A percentile compares a stretch with the other conserved stretches of the same genome.
These are phyloP conservation scores for Fusarium beomiforme DNA, from an alignment of 2,329 filamentous ascomycete genomes.

Conservation along the genomic window DNA sequence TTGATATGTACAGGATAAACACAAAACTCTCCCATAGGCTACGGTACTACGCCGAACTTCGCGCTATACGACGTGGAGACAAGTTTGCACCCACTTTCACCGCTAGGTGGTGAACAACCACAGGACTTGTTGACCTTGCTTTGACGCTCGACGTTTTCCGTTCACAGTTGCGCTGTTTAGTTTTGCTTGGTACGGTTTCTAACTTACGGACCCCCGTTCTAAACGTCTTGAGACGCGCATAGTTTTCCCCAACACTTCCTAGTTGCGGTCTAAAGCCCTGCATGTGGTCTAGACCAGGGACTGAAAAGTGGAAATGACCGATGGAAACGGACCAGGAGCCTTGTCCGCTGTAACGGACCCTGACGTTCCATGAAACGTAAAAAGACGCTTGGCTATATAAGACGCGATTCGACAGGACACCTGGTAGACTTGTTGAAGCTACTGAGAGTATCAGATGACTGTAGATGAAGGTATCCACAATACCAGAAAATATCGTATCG, in stretches of 20 bases:
- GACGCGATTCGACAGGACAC: conserved; percentile 4
- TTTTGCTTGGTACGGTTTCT: conserved; percentile 36
- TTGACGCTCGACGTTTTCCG: background rate
- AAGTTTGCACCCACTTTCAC: conserved; percentile 1
- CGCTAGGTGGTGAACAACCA: background rate
- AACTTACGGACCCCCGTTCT: conserved; percentile 15
- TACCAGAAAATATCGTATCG: conserved; percentile 11
- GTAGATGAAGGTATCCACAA: conserved; percentile 31
- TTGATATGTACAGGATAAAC: background rate
- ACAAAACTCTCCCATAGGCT: conserved; percentile 1
- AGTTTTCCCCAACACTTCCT: conserved; percentile 15
- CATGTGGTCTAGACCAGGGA: conserved; percentile 31
- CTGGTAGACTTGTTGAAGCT: background rate
- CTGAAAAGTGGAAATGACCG: conserved; percentile 23
- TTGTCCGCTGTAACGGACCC: conserved; percentile 22
- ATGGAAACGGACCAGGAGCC: conserved; percentile 24
- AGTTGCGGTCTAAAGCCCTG: conserved; percentile 10
- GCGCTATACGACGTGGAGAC: background rate
- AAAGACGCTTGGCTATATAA: conserved; percentile 28
- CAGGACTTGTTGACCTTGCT: background rate
- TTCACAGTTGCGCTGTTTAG: background rate
- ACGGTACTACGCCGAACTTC: conserved; percentile 16
- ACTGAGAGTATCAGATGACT: conserved; percentile 15
- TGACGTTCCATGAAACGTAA: conserved; percentile 28
- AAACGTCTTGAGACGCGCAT: conserved; percentile 18